Percentiles rank a stretch among this genome's conserved stretches.
phyloP scores from a whole-genome alignment of 2,329 filamentous ascomycete species.

The Gliomastix tumulicola region DNA sequence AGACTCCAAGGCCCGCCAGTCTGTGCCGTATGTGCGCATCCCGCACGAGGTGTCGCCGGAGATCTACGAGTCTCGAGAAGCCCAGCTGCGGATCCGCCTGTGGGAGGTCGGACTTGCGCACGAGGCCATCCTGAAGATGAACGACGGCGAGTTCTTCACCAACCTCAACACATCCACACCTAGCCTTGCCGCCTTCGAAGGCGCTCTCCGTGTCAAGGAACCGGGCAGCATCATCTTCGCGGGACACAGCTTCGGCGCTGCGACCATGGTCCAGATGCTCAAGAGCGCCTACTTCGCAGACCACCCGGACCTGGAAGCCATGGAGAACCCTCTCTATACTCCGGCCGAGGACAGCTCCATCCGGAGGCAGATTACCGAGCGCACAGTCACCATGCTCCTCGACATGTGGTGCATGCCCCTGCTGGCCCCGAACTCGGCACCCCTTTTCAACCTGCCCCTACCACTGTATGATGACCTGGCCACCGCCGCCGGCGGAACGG shows the following conservation, averaged over 20 bases:
- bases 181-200: slow-evolving; percentile 51
- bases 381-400: slow-evolving; percentile 60
- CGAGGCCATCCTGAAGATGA: slow-evolving; percentile 60
- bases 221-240: slow-evolving; percentile 69
- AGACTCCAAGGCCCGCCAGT: slow-evolving; percentile 19
- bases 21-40: slow-evolving; percentile 42
- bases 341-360: slow-evolving; percentile 51
- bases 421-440: slow-evolving; percentile 51
- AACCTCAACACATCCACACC: slow-evolving; percentile 46
- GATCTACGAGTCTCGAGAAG: slow-evolving; percentile 60
- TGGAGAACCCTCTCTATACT: slow-evolving; percentile 52
- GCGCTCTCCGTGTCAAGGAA: slow-evolving; percentile 58
- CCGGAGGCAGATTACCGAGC: slow-evolving; percentile 58
- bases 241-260: slow-evolving; percentile 76
- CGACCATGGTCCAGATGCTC: slow-evolving; percentile 67
- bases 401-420: slow-evolving; percentile 79
- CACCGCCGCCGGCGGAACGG: slow-evolving; percentile 45
- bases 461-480: slow-evolving; percentile 54
- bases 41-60: slow-evolving; percentile 59
- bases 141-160: slow-evolving; percentile 40
- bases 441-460: slow-evolving; percentile 66
- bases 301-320: slow-evolving; percentile 33
- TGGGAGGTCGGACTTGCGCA: slow-evolving; percentile 73
- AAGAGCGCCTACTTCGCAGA: slow-evolving; percentile 70
- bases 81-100: slow-evolving; percentile 65